Evolutionary conservation across 139 green algal genomes (phyloP).

Genomic region (Haematococcus lacustris): DNA sequence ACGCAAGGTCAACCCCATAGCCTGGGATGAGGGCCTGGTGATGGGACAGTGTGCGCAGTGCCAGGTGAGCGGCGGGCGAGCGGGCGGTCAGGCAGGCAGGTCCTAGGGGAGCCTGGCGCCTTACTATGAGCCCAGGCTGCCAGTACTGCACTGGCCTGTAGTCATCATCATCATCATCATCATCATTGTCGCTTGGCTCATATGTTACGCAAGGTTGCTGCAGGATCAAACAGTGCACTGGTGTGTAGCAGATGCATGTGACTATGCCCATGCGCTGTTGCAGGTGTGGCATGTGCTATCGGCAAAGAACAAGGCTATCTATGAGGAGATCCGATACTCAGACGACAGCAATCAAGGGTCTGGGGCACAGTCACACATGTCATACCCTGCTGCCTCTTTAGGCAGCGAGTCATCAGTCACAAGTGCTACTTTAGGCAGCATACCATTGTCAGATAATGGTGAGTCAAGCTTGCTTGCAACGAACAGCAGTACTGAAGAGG

Average conservation of each 20-base stretch:
- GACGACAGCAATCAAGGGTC: no score
- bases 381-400: no score
- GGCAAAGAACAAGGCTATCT: conserved; percentile 32
- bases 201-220: background rate
- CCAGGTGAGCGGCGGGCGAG: background rate
- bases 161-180: background rate
- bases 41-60: conserved; percentile 49
- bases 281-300: conserved; percentile 48
- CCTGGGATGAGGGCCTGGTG: conserved; percentile 53
- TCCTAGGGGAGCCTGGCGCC: background rate
- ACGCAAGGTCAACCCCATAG: conserved; percentile 49
- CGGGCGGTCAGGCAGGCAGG: background rate
- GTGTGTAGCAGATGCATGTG: background rate
- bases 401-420: no score
- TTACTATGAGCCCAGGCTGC: background rate
- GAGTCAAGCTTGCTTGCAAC: no score
- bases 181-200: background rate
- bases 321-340: conserved; percentile 36
- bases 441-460: no score
- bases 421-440: no score
- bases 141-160: background rate
- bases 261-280: background rate
- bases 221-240: background rate
- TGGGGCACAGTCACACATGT: no score
- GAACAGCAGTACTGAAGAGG: no score